phyloP scores from a whole-genome alignment of 2,329 filamentous ascomycete species.

The Arthrinium puccinioides region DNA sequence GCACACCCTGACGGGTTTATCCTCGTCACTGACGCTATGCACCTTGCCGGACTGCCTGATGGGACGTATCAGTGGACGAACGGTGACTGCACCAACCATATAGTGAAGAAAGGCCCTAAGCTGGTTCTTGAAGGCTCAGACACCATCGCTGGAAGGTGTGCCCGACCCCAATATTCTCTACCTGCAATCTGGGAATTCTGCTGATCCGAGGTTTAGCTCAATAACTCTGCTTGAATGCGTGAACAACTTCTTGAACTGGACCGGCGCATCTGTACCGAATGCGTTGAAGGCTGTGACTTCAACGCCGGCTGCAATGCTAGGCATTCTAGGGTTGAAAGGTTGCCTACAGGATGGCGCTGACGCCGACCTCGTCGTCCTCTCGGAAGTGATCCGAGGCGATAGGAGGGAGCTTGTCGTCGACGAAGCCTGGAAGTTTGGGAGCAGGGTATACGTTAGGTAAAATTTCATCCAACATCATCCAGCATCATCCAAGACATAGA shows the following conservation, averaged over 20 bases:
- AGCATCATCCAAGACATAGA: too few relatives aligned
- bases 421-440: conserved; percentile 75
- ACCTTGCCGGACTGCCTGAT: conserved; percentile 75
- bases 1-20: conserved; percentile 80
- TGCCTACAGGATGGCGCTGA: conserved; percentile 55
- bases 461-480: too few relatives aligned
- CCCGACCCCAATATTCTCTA: conserved; percentile 7
- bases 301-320: conserved; percentile 72
- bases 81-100: conserved; percentile 47
- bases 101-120: conserved; percentile 64
- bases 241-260: conserved; percentile 73
- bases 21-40: conserved; percentile 89
- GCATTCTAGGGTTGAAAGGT: conserved; percentile 60
- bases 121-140: conserved; percentile 72
- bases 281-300: conserved; percentile 67
- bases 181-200: conserved; percentile 1
- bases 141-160: conserved; percentile 69
- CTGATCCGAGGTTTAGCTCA: conserved; percentile 34
- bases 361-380: conserved; percentile 63
- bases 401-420: conserved; percentile 56
- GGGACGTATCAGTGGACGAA: conserved; percentile 85
- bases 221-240: conserved; percentile 75
- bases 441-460: conserved; percentile 31
- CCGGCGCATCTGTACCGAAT: conserved; percentile 58
- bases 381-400: conserved; percentile 37